phyloP scores from a whole-genome alignment of 371 early-diverging fungal genomes.

The Coemansia sp. region DNA sequence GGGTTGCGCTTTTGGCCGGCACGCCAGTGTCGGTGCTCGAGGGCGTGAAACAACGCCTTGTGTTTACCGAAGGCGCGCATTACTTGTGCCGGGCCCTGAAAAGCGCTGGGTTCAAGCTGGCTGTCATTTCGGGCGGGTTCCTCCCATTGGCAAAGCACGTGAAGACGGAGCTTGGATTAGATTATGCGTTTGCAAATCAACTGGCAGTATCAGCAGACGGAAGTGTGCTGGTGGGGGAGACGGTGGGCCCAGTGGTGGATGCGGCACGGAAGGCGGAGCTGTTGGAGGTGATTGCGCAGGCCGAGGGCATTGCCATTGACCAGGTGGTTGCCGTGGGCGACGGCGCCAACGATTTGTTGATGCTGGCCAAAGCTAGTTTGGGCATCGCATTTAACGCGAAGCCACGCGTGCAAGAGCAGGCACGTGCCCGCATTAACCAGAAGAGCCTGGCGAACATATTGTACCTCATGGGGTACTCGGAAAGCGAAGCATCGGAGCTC shows the following conservation, averaged over 20 bases:
- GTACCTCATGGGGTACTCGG: neutral
- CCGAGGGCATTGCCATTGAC: conserved; percentile 77
- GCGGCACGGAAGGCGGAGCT: conserved; percentile 92
- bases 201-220: conserved; percentile 84
- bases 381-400: conserved; percentile 99
- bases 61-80: conserved; percentile 90
- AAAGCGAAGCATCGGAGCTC: neutral
- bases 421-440: conserved; percentile 89
- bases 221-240: conserved; percentile 77
- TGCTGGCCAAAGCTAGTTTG: conserved; percentile 94
- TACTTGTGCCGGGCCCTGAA: conserved; percentile 85
- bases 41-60: conserved; percentile 67
- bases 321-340: conserved; percentile 98
- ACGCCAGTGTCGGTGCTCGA: conserved; percentile 79
- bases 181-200: conserved; percentile 96
- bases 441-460: conserved; percentile 57
- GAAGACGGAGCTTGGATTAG: conserved; percentile 82
- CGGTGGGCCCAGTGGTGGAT: conserved; percentile 85
- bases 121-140: conserved; percentile 95
- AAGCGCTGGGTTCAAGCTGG: conserved; percentile 87
- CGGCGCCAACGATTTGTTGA: conserved; percentile 98
- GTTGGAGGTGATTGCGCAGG: conserved; percentile 90
- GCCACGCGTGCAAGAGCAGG: conserved; percentile 89
- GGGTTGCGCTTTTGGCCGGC: conserved; percentile 87
- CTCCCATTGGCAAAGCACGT: conserved; percentile 89